Evolutionary conservation across 805 yeast species (phyloP).

Genomic region (Spathaspora passalidarum): DNA sequence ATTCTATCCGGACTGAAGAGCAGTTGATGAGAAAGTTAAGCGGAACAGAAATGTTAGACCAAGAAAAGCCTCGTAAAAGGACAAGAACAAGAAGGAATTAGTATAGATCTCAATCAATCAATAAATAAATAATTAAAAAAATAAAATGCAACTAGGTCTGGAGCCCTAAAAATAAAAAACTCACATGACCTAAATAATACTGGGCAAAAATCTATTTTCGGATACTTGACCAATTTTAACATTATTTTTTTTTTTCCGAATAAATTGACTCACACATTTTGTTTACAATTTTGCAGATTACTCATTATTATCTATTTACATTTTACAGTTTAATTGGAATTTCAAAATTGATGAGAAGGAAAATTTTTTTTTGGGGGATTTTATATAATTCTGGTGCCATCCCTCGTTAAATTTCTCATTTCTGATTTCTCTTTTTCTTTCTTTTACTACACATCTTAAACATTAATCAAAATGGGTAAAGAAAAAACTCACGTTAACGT

Average conservation of each 20-base stretch:
- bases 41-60: constrained; percentile 1
- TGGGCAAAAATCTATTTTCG: not conserved
- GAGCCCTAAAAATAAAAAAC: not conserved
- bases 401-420: constrained; percentile 1
- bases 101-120: not conserved
- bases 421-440: constrained; percentile 2
- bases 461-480: constrained; percentile 61
- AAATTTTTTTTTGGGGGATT: not conserved
- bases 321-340: not conserved
- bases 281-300: not conserved
- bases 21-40: constrained; percentile 16
- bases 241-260: not conserved
- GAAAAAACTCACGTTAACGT: constrained; percentile 98
- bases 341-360: not conserved
- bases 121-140: not conserved
- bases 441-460: constrained; percentile 3
- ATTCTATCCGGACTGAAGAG: constrained; percentile 17
- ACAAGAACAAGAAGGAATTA: constrained; percentile 3
- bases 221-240: not conserved
- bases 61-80: not conserved
- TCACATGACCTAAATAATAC: not conserved
- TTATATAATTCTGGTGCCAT: not conserved
- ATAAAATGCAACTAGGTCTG: not conserved
- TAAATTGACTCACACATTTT: not conserved
- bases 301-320: not conserved